These are phyloP conservation scores for Eucalyptus erythrocorys DNA, from an alignment of 345 rosid species.

Conservation along the genomic window DNA sequence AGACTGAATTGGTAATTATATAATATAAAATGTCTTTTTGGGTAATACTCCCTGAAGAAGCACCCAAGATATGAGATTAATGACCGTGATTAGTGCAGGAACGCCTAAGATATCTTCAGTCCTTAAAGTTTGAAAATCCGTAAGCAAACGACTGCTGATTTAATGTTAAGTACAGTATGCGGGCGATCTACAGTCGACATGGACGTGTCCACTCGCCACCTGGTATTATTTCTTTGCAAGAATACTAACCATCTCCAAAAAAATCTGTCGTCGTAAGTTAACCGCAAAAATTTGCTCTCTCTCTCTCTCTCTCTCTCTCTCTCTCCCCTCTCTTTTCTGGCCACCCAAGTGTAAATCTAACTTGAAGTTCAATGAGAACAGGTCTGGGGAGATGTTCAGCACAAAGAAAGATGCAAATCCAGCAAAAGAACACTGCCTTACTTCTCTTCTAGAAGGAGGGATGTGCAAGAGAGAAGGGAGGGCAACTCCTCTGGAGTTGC, in stretches of 20 bases:
- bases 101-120: background rate
- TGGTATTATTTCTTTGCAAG: background rate
- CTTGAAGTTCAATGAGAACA: background rate
- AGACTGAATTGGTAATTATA: too few relatives aligned
- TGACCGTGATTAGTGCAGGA: background rate
- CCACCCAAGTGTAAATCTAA: background rate
- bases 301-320: background rate
- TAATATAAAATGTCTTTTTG: too few relatives aligned
- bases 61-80: background rate
- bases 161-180: background rate
- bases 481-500: slow-evolving; percentile 66
- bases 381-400: background rate
- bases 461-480: slow-evolving; percentile 65
- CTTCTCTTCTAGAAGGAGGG: slow-evolving; percentile 52
- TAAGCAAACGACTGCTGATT: background rate
- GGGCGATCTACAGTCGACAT: background rate
- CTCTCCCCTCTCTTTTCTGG: background rate
- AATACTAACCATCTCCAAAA: background rate
- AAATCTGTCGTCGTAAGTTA: background rate
- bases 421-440: slow-evolving; percentile 2
- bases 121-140: background rate
- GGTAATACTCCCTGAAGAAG: background rate
- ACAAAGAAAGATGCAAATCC: background rate
- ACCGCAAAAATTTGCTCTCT: background rate
- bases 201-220: background rate